A percentile compares a stretch with the other conserved stretches of the same genome.
These are phyloP conservation scores for Curvularia verruculosa DNA, from an alignment of 2,329 filamentous ascomycete genomes.

Conservation along the genomic window DNA sequence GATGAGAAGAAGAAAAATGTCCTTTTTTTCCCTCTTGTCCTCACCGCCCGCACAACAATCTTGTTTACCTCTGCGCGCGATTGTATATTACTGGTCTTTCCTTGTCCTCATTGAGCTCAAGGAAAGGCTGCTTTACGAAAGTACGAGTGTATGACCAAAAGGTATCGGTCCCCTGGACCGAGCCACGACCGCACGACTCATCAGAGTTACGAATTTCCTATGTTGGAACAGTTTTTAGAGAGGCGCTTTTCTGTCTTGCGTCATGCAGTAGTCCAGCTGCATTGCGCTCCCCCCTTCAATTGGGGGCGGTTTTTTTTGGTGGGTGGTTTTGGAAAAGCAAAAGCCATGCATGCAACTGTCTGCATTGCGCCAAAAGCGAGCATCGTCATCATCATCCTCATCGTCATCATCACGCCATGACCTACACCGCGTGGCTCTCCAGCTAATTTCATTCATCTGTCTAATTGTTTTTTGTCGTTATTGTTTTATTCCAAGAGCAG, in stretches of 20 bases:
- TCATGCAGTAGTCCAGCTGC: slow-evolving; percentile 19
- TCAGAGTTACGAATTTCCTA: slow-evolving; percentile 44
- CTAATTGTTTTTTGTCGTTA: slow-evolving; percentile 12
- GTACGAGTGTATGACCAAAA: slow-evolving; percentile 48
- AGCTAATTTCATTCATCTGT: slow-evolving; percentile 33
- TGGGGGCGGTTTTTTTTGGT: slow-evolving; percentile 21
- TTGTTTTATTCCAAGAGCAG: slow-evolving; percentile 32
- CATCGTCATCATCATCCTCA: slow-evolving; percentile 31
- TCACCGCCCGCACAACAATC: slow-evolving; percentile 41
- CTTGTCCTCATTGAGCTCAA: slow-evolving; percentile 11
- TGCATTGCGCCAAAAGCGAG: slow-evolving; percentile 26
- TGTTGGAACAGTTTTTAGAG: slow-evolving; percentile 39
- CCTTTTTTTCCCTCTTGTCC: slow-evolving; percentile 25
- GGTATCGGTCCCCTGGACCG: slow-evolving; percentile 32
- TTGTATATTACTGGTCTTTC: slow-evolving; percentile 41
- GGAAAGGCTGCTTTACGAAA: slow-evolving; percentile 39
- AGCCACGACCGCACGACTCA: slow-evolving; percentile 40
- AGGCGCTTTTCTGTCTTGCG: slow-evolving; percentile 24
- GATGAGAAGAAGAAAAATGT: neutral
- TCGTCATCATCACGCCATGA: slow-evolving; percentile 29
- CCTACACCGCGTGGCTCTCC: slow-evolving; percentile 41
- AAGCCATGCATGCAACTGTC: slow-evolving; percentile 13
- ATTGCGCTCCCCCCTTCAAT: slow-evolving; percentile 28
- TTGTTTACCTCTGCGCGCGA: slow-evolving; percentile 26
- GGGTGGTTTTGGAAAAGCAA: slow-evolving; percentile 6